Percentiles rank a stretch among this genome's conserved stretches.
Conservation (phyloP, 345 rosid species). For the Linum lewisii region DNA sequence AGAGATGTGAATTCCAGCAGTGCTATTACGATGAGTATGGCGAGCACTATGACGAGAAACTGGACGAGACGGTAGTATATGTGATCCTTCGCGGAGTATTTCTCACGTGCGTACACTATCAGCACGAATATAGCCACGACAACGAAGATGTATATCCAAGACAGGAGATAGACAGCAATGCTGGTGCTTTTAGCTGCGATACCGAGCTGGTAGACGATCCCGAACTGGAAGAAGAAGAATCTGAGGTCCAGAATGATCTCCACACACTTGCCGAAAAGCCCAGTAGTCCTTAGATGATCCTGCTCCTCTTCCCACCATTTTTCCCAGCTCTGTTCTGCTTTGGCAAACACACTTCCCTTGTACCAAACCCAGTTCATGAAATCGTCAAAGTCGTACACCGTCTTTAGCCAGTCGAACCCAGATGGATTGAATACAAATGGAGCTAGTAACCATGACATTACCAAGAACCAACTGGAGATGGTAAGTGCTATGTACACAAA, state of each 20-base stretch:
- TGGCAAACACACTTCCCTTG: conserved; percentile 68
- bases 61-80: conserved; percentile 80
- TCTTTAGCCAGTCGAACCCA: conserved; percentile 92
- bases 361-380: conserved; percentile 90
- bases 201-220: conserved; percentile 72
- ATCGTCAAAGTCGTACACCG: conserved; percentile 84
- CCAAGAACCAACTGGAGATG: conserved; percentile 82
- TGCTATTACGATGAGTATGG: conserved; percentile 46
- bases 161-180: conserved; percentile 64
- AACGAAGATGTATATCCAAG: conserved; percentile 62
- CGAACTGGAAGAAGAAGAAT: conserved; percentile 85
- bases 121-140: conserved; percentile 45
- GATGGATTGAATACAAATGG: conserved; percentile 90
- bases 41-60: conserved; percentile 57
- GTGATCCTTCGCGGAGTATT: conserved; percentile 67
- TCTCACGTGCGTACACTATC: conserved; percentile 55
- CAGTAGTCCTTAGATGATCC: conserved; percentile 77
- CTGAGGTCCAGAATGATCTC: conserved; percentile 85
- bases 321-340: conserved; percentile 92
- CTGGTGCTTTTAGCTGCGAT: conserved; percentile 45
- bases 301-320: conserved; percentile 95
- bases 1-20: conserved; percentile 59
- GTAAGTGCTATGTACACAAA: conserved; percentile 77
- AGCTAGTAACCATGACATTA: conserved; percentile 69
- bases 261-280: conserved; percentile 63